A percentile compares a stretch with the other conserved stretches of the same genome.
phyloP scores from a whole-genome alignment of 202 grass and related monocot species.

The Cymbopogon flexuosus region DNA sequence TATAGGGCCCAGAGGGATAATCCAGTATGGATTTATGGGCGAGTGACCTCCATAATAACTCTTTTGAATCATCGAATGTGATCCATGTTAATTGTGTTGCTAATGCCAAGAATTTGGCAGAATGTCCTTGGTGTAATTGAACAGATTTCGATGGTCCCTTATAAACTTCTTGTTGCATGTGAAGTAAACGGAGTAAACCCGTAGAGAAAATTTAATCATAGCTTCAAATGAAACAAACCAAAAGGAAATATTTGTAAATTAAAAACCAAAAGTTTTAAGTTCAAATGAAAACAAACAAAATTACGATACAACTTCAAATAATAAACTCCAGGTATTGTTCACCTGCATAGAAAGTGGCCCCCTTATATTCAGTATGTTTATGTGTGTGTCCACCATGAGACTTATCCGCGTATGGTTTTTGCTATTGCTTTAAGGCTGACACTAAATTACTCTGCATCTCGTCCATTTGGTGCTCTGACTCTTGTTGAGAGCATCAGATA shows the following conservation, averaged over 20 bases:
- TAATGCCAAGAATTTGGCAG: conserved; percentile 67
- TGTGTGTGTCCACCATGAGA: too few species aligned
- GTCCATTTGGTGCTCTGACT: too few species aligned
- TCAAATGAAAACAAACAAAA: too few species aligned
- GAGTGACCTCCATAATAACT: conserved; percentile 91
- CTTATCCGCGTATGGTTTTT: too few species aligned
- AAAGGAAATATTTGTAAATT: neutral
- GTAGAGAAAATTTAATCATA: neutral
- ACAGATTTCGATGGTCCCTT: conserved; percentile 69
- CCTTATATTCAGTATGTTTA: too few species aligned
- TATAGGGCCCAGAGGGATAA: conserved; percentile 74
- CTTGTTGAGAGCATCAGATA: too few species aligned
- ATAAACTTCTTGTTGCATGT: conserved; percentile 92
- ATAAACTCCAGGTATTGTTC: too few species aligned
- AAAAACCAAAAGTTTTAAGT: too few species aligned
- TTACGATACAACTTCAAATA: too few species aligned
- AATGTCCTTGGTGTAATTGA: conserved; percentile 96
- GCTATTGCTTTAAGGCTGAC: too few species aligned
- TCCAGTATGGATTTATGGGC: conserved; percentile 61
- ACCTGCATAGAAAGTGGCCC: too few species aligned
- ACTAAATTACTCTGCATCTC: too few species aligned
- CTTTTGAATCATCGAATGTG: conserved; percentile 54
- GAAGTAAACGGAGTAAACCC: conserved; percentile 88
- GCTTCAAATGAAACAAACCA: neutral
- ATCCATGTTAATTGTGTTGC: conserved; percentile 66